Evolutionary conservation across 768 basidiomycete species (phyloP), one percentile per base, ranked within the genome.

Genomic region (Serpula lacrymans): DNA sequence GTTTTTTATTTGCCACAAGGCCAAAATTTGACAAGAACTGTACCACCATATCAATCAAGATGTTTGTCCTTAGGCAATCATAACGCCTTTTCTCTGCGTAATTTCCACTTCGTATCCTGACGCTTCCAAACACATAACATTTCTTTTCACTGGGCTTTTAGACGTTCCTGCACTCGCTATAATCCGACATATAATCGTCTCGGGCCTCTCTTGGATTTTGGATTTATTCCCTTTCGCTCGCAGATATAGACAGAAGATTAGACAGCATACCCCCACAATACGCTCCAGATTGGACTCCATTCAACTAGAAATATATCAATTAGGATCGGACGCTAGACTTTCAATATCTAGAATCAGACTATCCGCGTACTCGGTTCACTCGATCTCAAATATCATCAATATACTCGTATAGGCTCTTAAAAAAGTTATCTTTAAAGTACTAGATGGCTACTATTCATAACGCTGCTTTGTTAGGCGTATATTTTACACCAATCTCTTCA

Each of bases 61-160:
- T 80, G 76, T 70, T 68, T 67, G 60, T 74, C 54, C 66, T 79
- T 61, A 60, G 67, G 58, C 66, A 62, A 54, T 80, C 71, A 68
- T 72, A 67, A 67, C 68, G 66, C 63, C 72, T 71, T 62, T 56
- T 56, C 57, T 56, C 48, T 52, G 50, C 46, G 43, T 52, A 51
- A 43, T 57, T 37, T 32, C 11, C 31, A n/a, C n/a, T n/a, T n/a
- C n/a, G n/a, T n/a, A n/a, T n/a, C n/a, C n/a, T n/a, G n/a, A n/a
- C n/a, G n/a, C n/a, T n/a, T 24, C 13, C 7, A 24, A 5, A 12
- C 18, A 20, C 37, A 24, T 38, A 24, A 41, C 24, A 22, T 25
- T 39, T 39, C 35, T 39, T 41, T 40, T 5, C 41, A 24, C 12
- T 17, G 17, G 22, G 17, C 38, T 40, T 26, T 23, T 24, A 26